Conservation (phyloP, 78 protist genomes). For the Dictyostelium intermedium region DNA sequence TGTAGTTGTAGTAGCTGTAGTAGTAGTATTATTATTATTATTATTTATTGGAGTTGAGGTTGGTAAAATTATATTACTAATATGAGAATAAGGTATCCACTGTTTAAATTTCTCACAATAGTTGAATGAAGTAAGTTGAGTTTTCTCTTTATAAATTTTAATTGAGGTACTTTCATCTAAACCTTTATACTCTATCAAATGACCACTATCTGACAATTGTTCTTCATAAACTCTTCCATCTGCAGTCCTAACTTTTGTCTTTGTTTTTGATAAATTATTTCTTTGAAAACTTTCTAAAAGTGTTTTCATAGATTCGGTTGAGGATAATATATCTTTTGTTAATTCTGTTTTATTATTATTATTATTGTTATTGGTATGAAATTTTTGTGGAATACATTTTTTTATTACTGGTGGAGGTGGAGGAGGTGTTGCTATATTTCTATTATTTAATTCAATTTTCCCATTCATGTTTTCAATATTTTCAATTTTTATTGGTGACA, state of each 20-base stretch:
- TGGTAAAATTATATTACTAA: neutral
- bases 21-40: too few relatives aligned
- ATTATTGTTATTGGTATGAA: neutral
- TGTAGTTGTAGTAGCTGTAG: neutral
- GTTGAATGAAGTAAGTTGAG: constrained; percentile 3
- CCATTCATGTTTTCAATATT: neutral
- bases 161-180: neutral
- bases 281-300: constrained; percentile 2
- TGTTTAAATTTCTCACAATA: neutral
- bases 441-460: neutral
- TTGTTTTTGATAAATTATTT: constrained; percentile 15
- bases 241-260: constrained; percentile 58
- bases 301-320: neutral
- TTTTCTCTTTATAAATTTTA: constrained; percentile 2
- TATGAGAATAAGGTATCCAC: constrained; percentile 19
- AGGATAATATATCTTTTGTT: neutral
- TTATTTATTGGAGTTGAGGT: neutral
- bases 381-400: neutral
- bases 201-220: constrained; percentile 1
- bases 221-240: constrained; percentile 73
- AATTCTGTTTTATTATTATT: neutral
- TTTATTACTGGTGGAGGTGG: constrained; percentile 7
- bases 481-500: constrained; percentile 1
- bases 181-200: constrained; percentile 21
- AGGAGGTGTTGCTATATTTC: neutral